Evolutionary conservation across 495 filamentous ascomycete genomes (phyloP), one percentile per base, ranked within the genome.

Genomic region (Trichoderma gamsii): DNA sequence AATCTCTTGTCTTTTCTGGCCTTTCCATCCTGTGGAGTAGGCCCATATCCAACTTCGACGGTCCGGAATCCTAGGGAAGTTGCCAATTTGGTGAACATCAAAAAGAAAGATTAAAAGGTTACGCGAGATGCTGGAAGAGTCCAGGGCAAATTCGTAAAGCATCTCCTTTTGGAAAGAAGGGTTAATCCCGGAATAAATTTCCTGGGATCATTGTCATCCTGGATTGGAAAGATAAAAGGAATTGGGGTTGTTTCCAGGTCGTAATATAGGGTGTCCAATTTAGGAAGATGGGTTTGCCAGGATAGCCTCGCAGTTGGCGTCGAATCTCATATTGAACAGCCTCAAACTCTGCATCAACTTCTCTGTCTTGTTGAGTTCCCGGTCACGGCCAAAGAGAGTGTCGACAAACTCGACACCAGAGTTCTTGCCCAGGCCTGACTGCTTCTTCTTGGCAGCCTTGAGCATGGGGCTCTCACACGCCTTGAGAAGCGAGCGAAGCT

Each of bases 331-430:
- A 74, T 90, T 92, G 93, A 95, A 99, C 13, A 94, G 83, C n/a
- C 90, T 87, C 75, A 97, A 89, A 66, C 88, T 88, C 70, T 90
- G 87, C 95, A 98, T 97, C 79, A 98, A 84, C 79, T 89, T 89
- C 83, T 98, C 92, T n/a, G 95, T 97, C 76, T 88, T 88, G 76
- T 96, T 90, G 51, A 97, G 83, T 77, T 97, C 90, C 67, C 93
- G 88, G 74, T 97, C 95, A 69, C 90, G 87, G 71, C 95, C 96
- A 74, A 98, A 99, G 71, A 99, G 92, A 63, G 93, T 92, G 74
- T 97, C 91, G 73, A 99, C 94, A 75, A 99, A 98, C 85, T 97
- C 96, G 71, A 89, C 89, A 49, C 96, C 96, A 68, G 92, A 91
- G 75, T 92, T 92, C 84, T 93, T 91, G 73, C 95, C 96, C 82